Base-by-base conservation (phyloP, 805 yeast genomes). In the Candida jianshihensis region DNA sequence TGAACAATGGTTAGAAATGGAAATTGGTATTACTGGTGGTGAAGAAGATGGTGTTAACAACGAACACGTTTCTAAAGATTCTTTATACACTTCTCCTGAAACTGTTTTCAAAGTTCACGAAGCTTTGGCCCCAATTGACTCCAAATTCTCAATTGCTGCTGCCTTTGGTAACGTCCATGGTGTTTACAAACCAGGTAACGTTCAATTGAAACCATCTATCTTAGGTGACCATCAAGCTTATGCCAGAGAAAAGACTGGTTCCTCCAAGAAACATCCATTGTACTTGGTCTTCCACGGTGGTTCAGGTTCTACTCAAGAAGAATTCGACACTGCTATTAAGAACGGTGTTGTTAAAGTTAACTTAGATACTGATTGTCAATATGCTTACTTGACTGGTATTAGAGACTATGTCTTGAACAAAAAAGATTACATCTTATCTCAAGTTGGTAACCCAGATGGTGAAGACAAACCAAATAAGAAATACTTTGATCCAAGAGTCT, bases 1-100 rank as follows among this genome's bases (percentile, higher is more conserved):
- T 78, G 74, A 78, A 71, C 97, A 90, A 75, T 92, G 92, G 92
- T 79, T 92, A 64, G 98, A 92, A 78, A 92, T 92, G 98, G 98
- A 92, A 77, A 92, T 92, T 64, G 98, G 98, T 80, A 92, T 92
- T 80, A 92, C 98, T 65, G 98, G 98, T 73, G 98, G 98, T 81
- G 98, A 92, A 76, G 98, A 92, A 73, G 98, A 92, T 64, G 98
- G 98, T 81, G 98, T 92, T 60, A 92, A 92, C 82, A 92, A 92
- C 79, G 94, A 90, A 70, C 75, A 78, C 65, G 96, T 86, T 51
- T 77, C 78, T 61, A 82, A 83, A 71, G 88, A 84, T 47, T 64
- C 83, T 48, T 73, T 92, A 57, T 92, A 90, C 84, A 92, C 98
- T 54, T 78, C 80, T 56, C 87, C 98, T 57, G 96, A 85, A 71